Percentiles rank a stretch among this genome's conserved stretches.
These are phyloP conservation scores for Drechmeria coniospora DNA, from an alignment of 2,329 filamentous ascomycete species.

Conservation along the genomic window DNA sequence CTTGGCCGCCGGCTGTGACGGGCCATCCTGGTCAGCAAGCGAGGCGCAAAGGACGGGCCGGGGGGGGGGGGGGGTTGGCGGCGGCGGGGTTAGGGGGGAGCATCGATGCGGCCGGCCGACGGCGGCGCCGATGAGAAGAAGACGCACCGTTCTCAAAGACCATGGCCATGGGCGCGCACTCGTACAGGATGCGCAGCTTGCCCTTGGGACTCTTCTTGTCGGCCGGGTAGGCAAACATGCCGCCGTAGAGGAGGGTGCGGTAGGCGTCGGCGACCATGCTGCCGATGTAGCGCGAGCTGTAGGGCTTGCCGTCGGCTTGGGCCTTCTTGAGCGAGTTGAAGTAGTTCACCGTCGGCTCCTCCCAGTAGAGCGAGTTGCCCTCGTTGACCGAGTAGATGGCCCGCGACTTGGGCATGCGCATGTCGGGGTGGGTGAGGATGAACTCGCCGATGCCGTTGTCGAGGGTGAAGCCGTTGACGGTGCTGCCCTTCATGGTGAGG, in stretches of 20 bases:
- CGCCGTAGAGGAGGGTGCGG: constrained; percentile 85
- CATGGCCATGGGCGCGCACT: constrained; percentile 98
- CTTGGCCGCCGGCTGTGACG: constrained; percentile 68
- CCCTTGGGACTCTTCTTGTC: constrained; percentile 98
- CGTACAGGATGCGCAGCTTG: constrained; percentile 92
- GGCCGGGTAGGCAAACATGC: constrained; percentile 92
- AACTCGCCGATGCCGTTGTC: constrained; percentile 96
- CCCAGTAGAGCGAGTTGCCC: constrained; percentile 95
- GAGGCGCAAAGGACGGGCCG: not conserved
- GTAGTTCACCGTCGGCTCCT: constrained; percentile 72
- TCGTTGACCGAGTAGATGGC: constrained; percentile 97
- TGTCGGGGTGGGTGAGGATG: constrained; percentile 92
- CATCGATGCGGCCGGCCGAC: no score
- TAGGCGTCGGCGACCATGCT: constrained; percentile 98
- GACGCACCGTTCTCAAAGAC: constrained; percentile 89
- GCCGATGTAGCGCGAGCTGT: constrained; percentile 89
- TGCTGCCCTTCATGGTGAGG: constrained; percentile 86
- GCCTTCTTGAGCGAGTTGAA: constrained; percentile 80
- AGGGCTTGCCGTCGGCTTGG: constrained; percentile 63
- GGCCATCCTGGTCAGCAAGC: not conserved
- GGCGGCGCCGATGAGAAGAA: not conserved
- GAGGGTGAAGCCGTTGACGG: constrained; percentile 93
- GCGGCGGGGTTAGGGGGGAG: no score
- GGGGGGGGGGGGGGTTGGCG: no score
- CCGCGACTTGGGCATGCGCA: constrained; percentile 67